Evolutionary conservation across 768 basidiomycete species (phyloP).

Genomic region (Psilocybe tampanensis): DNA sequence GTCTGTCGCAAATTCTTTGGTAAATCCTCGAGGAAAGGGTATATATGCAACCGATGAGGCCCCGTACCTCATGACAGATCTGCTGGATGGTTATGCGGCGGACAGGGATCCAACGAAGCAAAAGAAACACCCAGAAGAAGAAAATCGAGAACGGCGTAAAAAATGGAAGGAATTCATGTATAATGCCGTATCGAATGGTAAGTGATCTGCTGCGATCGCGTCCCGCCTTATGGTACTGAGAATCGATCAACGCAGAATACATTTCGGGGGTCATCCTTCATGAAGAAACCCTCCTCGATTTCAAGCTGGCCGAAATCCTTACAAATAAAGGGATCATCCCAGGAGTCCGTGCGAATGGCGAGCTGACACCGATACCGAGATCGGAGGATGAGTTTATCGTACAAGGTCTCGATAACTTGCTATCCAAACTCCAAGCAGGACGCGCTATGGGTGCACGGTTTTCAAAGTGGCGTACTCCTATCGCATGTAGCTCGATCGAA

Average conservation of each 20-base stretch:
- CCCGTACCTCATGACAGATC: constrained; percentile 41
- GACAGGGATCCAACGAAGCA: constrained; percentile 27
- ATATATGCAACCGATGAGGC: constrained; percentile 59
- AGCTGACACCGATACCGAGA: constrained; percentile 45
- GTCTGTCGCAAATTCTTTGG: constrained; percentile 43
- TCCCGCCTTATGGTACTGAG: background rate
- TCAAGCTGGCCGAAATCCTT: constrained; percentile 48
- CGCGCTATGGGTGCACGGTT: constrained; percentile 49
- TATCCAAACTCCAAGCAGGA: constrained; percentile 43
- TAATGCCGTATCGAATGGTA: constrained; percentile 41
- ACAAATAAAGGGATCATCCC: constrained; percentile 47
- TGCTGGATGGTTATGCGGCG: constrained; percentile 37
- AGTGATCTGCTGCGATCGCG: constrained; percentile 6
- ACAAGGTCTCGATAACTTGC: constrained; percentile 50
- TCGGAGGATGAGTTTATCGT: constrained; percentile 49
- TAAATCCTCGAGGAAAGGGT: constrained; percentile 50
- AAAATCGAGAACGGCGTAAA: constrained; percentile 39
- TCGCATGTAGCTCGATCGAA: constrained; percentile 41
- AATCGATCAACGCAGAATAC: constrained; percentile 32
- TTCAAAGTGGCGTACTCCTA: constrained; percentile 53
- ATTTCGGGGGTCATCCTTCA: constrained; percentile 57
- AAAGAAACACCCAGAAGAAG: constrained; percentile 33
- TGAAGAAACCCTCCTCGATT: constrained; percentile 48
- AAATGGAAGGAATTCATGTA: constrained; percentile 49
- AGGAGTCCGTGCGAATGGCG: constrained; percentile 53